Base-by-base conservation (phyloP, 2,329 filamentous ascomycete species). In the Nemania serpens region DNA sequence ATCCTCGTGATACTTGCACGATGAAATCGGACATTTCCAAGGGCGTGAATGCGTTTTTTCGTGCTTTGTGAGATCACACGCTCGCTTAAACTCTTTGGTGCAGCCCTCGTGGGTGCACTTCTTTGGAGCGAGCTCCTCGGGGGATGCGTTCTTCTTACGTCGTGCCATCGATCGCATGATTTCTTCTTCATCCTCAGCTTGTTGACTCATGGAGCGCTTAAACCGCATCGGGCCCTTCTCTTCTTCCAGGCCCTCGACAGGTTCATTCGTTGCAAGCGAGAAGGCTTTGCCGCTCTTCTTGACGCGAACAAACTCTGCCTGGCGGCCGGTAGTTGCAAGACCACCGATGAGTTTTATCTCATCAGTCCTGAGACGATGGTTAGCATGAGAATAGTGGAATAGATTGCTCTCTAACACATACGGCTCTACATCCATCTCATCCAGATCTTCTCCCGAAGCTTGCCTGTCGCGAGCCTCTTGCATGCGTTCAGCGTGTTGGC, bases 11-110 rank as follows among this genome's bases (percentile, higher is more conserved):
- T 97, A 98, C 75, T 96, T 96, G 90, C 95, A 98, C 47, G 85
- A 88, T 42, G 84, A 73, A 20, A 91, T 81, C 6, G 88, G 84
- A 77, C 95, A 99, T 81, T 99, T 99, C 90, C 91, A 97, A 10
- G 94, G 95, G 37, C 95, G 91, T 58, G 91, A 93, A 76, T 99
- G 95, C 0, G 94, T 98, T 82, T 98, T 99, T 79, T 96, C 91
- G 78, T 99, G 95, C 82, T 98, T 98, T 68, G 93, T 97, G 61
- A 98, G 81, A 75, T 99, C 95, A 77, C 95, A 98, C n/a, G 92
- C 92, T 64, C 95, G 89, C 78, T 95, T 96, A 81, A 98, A 98
- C 76, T 94, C 87, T 79, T 97, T 97, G 76, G 86, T 88, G 79
- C 94, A 98, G 42, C 86, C 85, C 5, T 81, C 81, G 73, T 93